Conservation (phyloP, 805 yeast species). For the Wickerhamiella siamensis region DNA sequence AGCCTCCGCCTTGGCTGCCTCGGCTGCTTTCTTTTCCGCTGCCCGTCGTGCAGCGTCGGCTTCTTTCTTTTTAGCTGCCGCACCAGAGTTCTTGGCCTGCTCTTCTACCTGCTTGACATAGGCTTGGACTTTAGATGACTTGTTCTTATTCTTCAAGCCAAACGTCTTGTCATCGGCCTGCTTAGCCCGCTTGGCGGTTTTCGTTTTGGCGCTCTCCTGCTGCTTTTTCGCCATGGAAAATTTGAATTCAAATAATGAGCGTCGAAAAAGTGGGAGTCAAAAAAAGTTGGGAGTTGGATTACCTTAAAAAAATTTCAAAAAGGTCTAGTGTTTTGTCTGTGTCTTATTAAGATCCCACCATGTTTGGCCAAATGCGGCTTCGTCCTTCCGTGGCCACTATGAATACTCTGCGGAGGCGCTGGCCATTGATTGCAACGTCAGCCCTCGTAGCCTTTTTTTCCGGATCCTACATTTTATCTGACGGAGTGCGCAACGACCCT, state of each 20-base stretch:
- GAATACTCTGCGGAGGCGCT: constrained; percentile 3
- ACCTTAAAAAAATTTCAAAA: background rate
- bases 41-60: constrained; percentile 55
- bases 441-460: constrained; percentile 6
- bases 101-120: constrained; percentile 52
- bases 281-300: no score
- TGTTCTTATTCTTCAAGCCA: constrained; percentile 90
- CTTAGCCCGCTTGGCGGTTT: constrained; percentile 40
- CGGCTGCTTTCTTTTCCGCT: constrained; percentile 82
- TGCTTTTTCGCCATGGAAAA: constrained; percentile 45
- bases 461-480: background rate
- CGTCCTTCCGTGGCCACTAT: background rate
- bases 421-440: constrained; percentile 9
- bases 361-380: background rate
- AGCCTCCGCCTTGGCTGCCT: constrained; percentile 77
- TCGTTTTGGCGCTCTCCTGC: constrained; percentile 39
- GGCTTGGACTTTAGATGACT: constrained; percentile 78
- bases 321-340: no score
- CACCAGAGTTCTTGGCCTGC: constrained; percentile 42
- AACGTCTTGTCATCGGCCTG: constrained; percentile 77
- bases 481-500: constrained; percentile 4
- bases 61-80: constrained; percentile 48
- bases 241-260: no score
- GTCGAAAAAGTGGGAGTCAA: no score
- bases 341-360: background rate